Evolutionary conservation across 768 basidiomycete species (phyloP), one percentile per base, ranked within the genome.

Genomic region (Lactarius tabidus): DNA sequence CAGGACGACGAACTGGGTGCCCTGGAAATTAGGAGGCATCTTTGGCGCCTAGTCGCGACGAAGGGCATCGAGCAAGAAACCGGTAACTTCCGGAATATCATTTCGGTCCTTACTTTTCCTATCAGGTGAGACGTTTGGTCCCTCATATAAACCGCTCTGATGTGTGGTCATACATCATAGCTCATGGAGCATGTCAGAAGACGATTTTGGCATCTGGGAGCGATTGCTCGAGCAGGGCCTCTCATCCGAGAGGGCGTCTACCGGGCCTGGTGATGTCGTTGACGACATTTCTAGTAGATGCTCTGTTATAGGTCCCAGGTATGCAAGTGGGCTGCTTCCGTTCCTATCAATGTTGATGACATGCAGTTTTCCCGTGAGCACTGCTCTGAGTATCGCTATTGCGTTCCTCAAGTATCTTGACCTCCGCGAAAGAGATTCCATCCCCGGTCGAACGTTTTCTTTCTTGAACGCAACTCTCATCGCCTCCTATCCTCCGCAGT

Each of bases 171-270:
- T 10, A 31, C 17, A 10, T n/a, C 38, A 9, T 28, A 66, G 65
- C 36, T 62, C 65, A 4, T 66, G 65, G 65, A 38, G 4, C 39
- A 62, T 66, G 65, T 66, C 65, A 9, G 52, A 17, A 15, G 61
- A 59, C 15, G 65, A 66, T 38, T 57, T 66, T 14, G 65, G 58
- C 29, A 38, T 66, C 26, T 66, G 65, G 65, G 65, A 62, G 36
- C 56, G 52, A 43, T 51, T 36, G 3, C 28, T 66, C 15, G 65
- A 66, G 20, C 51, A 33, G 12, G 9, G 20, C 23, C 17, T 58
- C 29, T 45, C 51, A 6, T 18, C 26, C 1, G 39, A 10, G 41
- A 26, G 17, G 38, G 43, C 20, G 3, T 52, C 65, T 7, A 8
- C 15, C 10, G n/a, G 62, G 28, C 15, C 17, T 6, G 39, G 29